phyloP scores from a whole-genome alignment of 1,284 basidiomycete genomes.

The Megacollybia platyphylla region DNA sequence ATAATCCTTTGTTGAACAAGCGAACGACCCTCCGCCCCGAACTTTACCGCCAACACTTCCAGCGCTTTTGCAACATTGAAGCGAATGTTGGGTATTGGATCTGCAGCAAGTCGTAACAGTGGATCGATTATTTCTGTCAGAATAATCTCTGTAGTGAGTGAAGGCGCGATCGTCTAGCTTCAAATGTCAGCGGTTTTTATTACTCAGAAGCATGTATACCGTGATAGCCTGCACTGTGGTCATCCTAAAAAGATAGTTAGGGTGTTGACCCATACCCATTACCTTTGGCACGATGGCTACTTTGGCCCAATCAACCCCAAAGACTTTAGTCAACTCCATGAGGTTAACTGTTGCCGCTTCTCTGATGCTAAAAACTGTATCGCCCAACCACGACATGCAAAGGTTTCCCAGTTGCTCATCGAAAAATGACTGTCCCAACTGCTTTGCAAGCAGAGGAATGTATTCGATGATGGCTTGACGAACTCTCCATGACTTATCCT shows the following conservation, averaged over 20 bases:
- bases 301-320: conserved; percentile 97
- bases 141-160: conserved; percentile 81
- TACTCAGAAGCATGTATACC: conserved; percentile 30
- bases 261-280: conserved; percentile 93
- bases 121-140: conserved; percentile 80
- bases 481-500: conserved; percentile 99
- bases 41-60: conserved; percentile 73
- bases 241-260: conserved; percentile 98
- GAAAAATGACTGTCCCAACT: conserved; percentile 95
- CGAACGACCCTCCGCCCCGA: conserved; percentile 64
- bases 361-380: conserved; percentile 96
- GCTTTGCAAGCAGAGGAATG: conserved; percentile 89
- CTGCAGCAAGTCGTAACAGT: conserved; percentile 74
- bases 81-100: conserved; percentile 97
- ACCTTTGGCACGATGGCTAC: conserved; percentile 95
- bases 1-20: conserved; percentile 67
- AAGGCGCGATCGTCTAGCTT: conserved; percentile 82
- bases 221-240: conserved; percentile 99
- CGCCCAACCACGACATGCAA: conserved; percentile 99
- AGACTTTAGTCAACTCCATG: conserved; percentile 96
- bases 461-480: conserved; percentile 99
- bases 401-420: conserved; percentile 95
- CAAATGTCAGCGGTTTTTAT: conserved; percentile 7
- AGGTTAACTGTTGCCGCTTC: conserved; percentile 96
- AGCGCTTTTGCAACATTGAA: conserved; percentile 97